These are phyloP conservation scores for Micromonas pusilla DNA, from an alignment of 139 green algal genomes.

Conservation along the genomic window DNA sequence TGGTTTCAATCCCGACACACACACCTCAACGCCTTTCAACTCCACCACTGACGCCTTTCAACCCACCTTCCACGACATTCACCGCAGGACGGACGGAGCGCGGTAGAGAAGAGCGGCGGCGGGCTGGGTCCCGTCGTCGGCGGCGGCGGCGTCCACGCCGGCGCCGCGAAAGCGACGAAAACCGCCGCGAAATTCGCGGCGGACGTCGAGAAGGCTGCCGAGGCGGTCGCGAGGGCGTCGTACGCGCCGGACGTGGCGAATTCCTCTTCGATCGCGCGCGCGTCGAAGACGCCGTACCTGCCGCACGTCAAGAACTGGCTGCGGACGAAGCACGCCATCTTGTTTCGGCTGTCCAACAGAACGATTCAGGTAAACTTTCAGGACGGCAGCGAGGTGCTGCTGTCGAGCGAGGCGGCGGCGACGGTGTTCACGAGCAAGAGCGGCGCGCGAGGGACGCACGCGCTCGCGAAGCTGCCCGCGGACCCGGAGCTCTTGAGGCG, in stretches of 20 bases:
- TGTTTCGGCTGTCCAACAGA: conserved; percentile 30
- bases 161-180: not conserved
- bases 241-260: too few relatives aligned
- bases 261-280: too few relatives aligned
- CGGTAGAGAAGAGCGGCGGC: not conserved
- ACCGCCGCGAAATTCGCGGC: too few relatives aligned
- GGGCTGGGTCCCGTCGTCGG: not conserved
- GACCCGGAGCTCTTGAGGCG: conserved; percentile 26
- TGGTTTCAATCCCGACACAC: too few relatives aligned
- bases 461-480: conserved; percentile 12
- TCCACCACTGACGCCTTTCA: too few relatives aligned
- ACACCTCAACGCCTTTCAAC: too few relatives aligned
- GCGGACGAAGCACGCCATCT: conserved; percentile 24
- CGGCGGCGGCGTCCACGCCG: not conserved
- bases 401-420: not conserved
- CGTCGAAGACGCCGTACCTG: not conserved
- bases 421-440: not conserved
- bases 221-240: not conserved
- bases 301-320: conserved; percentile 34
- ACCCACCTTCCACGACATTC: too few relatives aligned
- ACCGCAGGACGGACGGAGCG: not conserved
- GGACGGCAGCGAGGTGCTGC: conserved; percentile 26
- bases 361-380: conserved; percentile 31
- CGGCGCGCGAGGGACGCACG: not conserved
- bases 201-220: too few relatives aligned